Conservation (phyloP, 2,329 filamentous ascomycete genomes). For the Curvularia eragrostidis region DNA sequence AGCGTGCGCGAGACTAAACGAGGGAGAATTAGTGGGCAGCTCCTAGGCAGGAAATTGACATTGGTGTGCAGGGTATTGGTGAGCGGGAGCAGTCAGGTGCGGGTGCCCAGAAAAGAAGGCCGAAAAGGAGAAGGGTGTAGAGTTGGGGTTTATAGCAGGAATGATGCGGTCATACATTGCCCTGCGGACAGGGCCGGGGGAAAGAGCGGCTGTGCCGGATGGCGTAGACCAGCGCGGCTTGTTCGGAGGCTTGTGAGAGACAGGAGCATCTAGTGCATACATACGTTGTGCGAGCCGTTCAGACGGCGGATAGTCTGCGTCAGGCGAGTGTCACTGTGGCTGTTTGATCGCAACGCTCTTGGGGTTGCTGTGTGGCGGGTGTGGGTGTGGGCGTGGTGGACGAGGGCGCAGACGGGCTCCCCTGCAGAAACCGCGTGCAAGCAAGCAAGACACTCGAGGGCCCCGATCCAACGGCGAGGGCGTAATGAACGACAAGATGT, state of each 20-base stretch:
- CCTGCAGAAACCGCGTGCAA: background rate
- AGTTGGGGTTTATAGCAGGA: conserved; percentile 6
- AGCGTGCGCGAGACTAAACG: conserved; percentile 22
- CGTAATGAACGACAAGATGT: conserved; percentile 16
- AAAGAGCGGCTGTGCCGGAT: conserved; percentile 33
- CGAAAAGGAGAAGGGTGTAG: background rate
- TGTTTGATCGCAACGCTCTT: conserved; percentile 13
- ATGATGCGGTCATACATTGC: conserved; percentile 22
- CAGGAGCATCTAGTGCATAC: conserved; percentile 26
- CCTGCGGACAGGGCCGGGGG: conserved; percentile 29
- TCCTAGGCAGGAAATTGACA: conserved; percentile 9
- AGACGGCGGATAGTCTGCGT: background rate
- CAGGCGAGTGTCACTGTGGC: background rate
- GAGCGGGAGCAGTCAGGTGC: conserved; percentile 5
- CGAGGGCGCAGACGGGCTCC: background rate
- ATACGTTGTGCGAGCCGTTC: conserved; percentile 17
- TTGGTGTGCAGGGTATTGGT: conserved; percentile 8
- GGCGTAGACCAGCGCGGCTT: conserved; percentile 28
- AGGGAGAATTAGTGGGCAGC: conserved; percentile 26
- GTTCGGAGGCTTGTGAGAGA: conserved; percentile 19
- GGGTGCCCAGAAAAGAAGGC: background rate
- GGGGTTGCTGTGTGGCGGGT: conserved; percentile 14
- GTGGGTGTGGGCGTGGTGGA: conserved; percentile 8
- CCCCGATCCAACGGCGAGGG: background rate
- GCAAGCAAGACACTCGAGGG: background rate